Evolutionary conservation across 495 filamentous ascomycete species (phyloP).

Genomic region (Talaromyces ruber): DNA sequence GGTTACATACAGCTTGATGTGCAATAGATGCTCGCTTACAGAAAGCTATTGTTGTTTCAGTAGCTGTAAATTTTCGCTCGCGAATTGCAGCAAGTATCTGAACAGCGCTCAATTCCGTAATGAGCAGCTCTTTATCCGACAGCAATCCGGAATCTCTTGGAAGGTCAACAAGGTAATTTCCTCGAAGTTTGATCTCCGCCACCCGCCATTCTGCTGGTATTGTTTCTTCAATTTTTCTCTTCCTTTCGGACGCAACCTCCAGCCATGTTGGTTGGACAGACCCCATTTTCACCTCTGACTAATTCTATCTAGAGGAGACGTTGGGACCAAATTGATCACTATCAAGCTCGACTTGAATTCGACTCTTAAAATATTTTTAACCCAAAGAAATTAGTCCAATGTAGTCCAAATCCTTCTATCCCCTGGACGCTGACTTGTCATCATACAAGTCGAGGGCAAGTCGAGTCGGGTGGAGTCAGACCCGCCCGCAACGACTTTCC

Average conservation of each 20-base stretch:
- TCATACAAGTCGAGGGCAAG: not conserved
- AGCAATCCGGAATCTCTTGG: constrained; percentile 44
- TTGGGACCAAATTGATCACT: not conserved
- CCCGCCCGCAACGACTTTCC: constrained; percentile 2
- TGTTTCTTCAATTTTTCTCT: constrained; percentile 23
- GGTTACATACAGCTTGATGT: constrained; percentile 40
- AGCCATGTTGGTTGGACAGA: constrained; percentile 9
- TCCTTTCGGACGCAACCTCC: constrained; percentile 20
- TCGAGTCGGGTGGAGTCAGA: not conserved
- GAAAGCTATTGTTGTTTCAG: constrained; percentile 50
- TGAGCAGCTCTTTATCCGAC: constrained; percentile 40
- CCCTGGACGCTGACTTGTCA: not conserved
- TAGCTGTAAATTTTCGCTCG: constrained; percentile 34
- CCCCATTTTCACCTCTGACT: not conserved
- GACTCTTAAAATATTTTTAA: too few species aligned
- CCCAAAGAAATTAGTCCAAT: too few species aligned
- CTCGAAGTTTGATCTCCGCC: constrained; percentile 7
- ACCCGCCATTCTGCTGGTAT: constrained; percentile 18
- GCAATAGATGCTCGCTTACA: constrained; percentile 54
- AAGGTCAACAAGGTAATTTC: constrained; percentile 34
- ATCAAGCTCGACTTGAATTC: too few species aligned
- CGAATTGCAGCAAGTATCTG: constrained; percentile 41
- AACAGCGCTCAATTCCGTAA: constrained; percentile 51
- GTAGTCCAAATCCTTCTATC: too few species aligned
- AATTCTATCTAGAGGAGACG: too few species aligned